Conservation (phyloP, 2,329 filamentous ascomycete genomes). For the Penicillium italicum region DNA sequence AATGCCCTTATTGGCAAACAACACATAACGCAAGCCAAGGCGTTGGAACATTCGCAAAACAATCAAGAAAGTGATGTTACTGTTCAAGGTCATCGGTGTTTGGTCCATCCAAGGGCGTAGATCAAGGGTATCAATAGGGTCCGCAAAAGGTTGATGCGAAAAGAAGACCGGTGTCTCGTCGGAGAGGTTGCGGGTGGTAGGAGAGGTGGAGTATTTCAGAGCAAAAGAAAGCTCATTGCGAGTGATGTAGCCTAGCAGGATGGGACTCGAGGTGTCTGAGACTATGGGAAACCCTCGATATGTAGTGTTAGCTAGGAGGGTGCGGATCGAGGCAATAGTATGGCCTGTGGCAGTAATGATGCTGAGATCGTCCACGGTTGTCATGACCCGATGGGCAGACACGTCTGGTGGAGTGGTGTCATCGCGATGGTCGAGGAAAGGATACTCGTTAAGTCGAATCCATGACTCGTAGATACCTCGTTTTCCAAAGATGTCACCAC, state of each 20-base stretch:
- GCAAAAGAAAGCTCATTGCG: slow-evolving; percentile 85
- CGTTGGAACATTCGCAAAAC: slow-evolving; percentile 92
- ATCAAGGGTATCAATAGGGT: slow-evolving; percentile 75
- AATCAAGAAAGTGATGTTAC: slow-evolving; percentile 72
- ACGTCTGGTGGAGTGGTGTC: slow-evolving; percentile 76
- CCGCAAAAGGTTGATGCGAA: slow-evolving; percentile 74
- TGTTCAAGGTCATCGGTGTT: slow-evolving; percentile 86
- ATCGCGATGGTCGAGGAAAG: slow-evolving; percentile 89
- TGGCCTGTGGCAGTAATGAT: slow-evolving; percentile 84
- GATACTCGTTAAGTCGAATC: slow-evolving; percentile 95
- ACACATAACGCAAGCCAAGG: slow-evolving; percentile 81
- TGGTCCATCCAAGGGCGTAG: slow-evolving; percentile 98
- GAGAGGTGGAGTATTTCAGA: slow-evolving; percentile 59
- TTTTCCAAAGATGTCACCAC: slow-evolving; percentile 89
- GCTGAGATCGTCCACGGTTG: slow-evolving; percentile 81
- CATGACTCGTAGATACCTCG: slow-evolving; percentile 95
- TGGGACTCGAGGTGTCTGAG: slow-evolving; percentile 68
- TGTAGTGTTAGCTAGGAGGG: slow-evolving; percentile 67
- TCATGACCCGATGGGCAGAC: slow-evolving; percentile 86
- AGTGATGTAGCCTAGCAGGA: slow-evolving; percentile 89
- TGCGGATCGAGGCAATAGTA: slow-evolving; percentile 71
- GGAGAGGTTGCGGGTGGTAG: slow-evolving; percentile 50
- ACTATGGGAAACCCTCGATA: slow-evolving; percentile 93
- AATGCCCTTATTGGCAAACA: slow-evolving; percentile 78
- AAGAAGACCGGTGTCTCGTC: slow-evolving; percentile 78